These are phyloP conservation scores for Tilletiaria anomala DNA, from an alignment of 1,284 basidiomycete species.

Conservation along the genomic window DNA sequence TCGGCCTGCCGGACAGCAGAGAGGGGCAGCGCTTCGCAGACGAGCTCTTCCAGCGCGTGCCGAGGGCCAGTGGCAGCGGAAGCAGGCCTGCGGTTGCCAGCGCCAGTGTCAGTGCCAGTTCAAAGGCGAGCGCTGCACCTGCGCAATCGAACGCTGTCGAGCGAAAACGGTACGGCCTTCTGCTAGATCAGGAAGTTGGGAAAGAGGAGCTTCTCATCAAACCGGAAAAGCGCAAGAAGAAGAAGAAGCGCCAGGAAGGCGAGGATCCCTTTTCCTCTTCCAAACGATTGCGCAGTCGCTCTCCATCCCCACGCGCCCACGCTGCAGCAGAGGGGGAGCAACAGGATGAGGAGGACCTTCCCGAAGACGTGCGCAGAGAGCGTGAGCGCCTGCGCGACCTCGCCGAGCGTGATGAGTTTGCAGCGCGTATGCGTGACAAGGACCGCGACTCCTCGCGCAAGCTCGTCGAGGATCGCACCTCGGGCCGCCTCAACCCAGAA, in stretches of 20 bases:
- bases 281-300: constrained; percentile 46
- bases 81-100: background rate
- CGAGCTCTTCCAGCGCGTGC: constrained; percentile 57
- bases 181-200: constrained; percentile 14
- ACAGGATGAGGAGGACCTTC: constrained; percentile 42
- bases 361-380: constrained; percentile 58
- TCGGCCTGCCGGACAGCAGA: constrained; percentile 63
- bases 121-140: background rate
- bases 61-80: background rate
- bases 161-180: constrained; percentile 25
- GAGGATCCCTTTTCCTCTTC: constrained; percentile 23
- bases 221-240: constrained; percentile 45
- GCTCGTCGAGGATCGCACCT: constrained; percentile 75
- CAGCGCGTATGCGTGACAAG: constrained; percentile 64
- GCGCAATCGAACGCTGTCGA: background rate
- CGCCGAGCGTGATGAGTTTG: constrained; percentile 79
- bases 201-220: constrained; percentile 21
- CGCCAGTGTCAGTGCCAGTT: background rate
- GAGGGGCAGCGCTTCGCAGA: constrained; percentile 64
- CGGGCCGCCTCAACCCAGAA: constrained; percentile 50
- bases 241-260: constrained; percentile 39
- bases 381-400: constrained; percentile 63
- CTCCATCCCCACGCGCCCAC: constrained; percentile 36
- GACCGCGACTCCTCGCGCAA: constrained; percentile 77
- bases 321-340: constrained; percentile 43